Percentiles rank a stretch among this genome's conserved stretches.
phyloP scores from a whole-genome alignment of 2,329 filamentous ascomycete genomes.

The Westerdykella ornata region DNA sequence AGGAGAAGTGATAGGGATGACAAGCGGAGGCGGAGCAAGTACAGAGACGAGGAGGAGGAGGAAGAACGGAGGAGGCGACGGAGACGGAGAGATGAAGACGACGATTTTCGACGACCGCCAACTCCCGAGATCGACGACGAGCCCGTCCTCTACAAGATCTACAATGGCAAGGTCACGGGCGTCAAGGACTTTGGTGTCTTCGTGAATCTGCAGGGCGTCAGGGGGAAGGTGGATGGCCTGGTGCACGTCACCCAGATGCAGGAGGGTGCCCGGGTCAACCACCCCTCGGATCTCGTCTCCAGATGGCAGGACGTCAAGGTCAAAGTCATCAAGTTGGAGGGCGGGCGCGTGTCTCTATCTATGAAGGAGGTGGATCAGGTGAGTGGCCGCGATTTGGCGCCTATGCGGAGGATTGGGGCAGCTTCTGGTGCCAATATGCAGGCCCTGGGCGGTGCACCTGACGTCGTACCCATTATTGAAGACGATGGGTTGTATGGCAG shows the following conservation, averaged over 20 bases:
- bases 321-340: conserved; percentile 83
- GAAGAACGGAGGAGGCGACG: conserved; percentile 38
- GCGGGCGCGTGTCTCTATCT: conserved; percentile 73
- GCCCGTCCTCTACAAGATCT: conserved; percentile 78
- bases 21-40: conserved; percentile 38
- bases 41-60: conserved; percentile 43
- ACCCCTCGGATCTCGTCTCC: conserved; percentile 80
- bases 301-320: conserved; percentile 81
- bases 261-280: conserved; percentile 77
- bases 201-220: conserved; percentile 81
- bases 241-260: conserved; percentile 89
- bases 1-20: conserved; percentile 31
- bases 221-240: conserved; percentile 82
- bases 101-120: conserved; percentile 59
- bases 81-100: conserved; percentile 41
- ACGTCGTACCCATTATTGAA: conserved; percentile 57
- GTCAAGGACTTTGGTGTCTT: conserved; percentile 96
- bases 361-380: conserved; percentile 97
- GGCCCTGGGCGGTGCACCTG: conserved; percentile 57
- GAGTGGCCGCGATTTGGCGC: conserved; percentile 75
- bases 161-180: conserved; percentile 81
- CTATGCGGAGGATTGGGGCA: conserved; percentile 58
- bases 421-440: conserved; percentile 88
- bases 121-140: conserved; percentile 71
- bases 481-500: conserved; percentile 44